phyloP scores from a whole-genome alignment of 2,329 filamentous ascomycete genomes.

The Dendryphion nanum region DNA sequence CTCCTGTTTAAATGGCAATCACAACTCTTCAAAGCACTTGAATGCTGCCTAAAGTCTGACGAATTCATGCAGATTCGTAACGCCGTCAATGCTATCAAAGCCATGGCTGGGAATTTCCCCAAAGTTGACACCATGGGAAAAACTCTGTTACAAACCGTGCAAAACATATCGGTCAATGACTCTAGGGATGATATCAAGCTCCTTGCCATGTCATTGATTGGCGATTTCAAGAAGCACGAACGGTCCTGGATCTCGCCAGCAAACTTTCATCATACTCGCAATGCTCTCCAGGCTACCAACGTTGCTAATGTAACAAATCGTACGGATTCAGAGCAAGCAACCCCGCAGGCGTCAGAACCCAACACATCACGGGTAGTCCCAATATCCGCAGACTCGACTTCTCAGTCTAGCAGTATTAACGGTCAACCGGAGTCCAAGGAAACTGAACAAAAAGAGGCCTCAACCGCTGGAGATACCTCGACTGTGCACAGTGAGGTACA shows the following conservation, averaged over 20 bases:
- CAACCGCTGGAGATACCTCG: too few species aligned
- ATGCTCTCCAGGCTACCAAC: neutral
- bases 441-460: too few species aligned
- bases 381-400: too few species aligned
- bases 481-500: too few species aligned
- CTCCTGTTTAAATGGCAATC: constrained; percentile 89
- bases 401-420: too few species aligned
- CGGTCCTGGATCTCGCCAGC: constrained; percentile 72
- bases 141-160: constrained; percentile 64
- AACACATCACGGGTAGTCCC: too few species aligned
- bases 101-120: constrained; percentile 78
- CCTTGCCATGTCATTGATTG: constrained; percentile 68
- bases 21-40: constrained; percentile 74
- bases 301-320: constrained; percentile 27
- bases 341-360: constrained; percentile 42
- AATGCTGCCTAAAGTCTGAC: constrained; percentile 73
- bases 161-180: constrained; percentile 58
- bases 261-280: constrained; percentile 58
- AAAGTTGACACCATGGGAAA: constrained; percentile 85
- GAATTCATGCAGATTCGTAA: constrained; percentile 99
- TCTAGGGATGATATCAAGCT: constrained; percentile 72
- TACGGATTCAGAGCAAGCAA: constrained; percentile 29
- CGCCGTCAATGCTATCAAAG: constrained; percentile 84
- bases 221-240: constrained; percentile 66
- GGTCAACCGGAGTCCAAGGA: too few species aligned